Conservation (phyloP, 2,329 filamentous ascomycete genomes). For the Colletotrichum navitas region DNA sequence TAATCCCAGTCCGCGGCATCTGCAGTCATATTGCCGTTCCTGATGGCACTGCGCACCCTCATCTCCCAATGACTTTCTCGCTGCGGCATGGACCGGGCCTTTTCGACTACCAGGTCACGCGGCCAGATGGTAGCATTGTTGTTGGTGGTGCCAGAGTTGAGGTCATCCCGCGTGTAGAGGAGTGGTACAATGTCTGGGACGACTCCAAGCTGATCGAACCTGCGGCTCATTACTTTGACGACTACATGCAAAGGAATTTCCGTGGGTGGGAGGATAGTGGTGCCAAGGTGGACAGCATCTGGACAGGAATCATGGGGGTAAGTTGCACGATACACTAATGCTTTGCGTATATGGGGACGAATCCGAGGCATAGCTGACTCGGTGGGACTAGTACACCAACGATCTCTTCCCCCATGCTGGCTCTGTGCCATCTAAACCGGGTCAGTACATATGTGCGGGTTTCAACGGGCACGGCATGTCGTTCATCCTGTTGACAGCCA, state of each 20-base stretch:
- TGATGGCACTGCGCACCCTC: constrained; percentile 40
- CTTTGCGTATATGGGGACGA: not conserved
- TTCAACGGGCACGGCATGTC: constrained; percentile 67
- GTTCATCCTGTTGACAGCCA: constrained; percentile 55
- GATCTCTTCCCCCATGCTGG: constrained; percentile 33
- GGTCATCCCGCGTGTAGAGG: constrained; percentile 36
- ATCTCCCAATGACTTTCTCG: constrained; percentile 46
- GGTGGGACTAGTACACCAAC: constrained; percentile 50
- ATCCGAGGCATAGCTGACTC: constrained; percentile 50
- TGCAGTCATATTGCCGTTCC: constrained; percentile 49
- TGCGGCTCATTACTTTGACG: constrained; percentile 57
- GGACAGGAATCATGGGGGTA: constrained; percentile 54
- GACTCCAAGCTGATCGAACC: constrained; percentile 56
- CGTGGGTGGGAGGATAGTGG: constrained; percentile 59
- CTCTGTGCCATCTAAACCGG: constrained; percentile 53
- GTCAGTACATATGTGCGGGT: constrained; percentile 59
- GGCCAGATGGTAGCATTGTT: constrained; percentile 58
- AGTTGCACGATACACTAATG: constrained; percentile 28
- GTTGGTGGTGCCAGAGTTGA: constrained; percentile 54
- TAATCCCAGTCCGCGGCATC: constrained; percentile 71
- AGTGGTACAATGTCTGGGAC: constrained; percentile 60
- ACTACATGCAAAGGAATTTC: constrained; percentile 61
- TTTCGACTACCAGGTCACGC: constrained; percentile 57
- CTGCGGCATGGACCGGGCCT: constrained; percentile 43
- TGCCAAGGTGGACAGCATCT: constrained; percentile 53